Evolutionary conservation across 2,329 filamentous ascomycete genomes (phyloP).

Genomic region (Cytospora schulzeri): DNA sequence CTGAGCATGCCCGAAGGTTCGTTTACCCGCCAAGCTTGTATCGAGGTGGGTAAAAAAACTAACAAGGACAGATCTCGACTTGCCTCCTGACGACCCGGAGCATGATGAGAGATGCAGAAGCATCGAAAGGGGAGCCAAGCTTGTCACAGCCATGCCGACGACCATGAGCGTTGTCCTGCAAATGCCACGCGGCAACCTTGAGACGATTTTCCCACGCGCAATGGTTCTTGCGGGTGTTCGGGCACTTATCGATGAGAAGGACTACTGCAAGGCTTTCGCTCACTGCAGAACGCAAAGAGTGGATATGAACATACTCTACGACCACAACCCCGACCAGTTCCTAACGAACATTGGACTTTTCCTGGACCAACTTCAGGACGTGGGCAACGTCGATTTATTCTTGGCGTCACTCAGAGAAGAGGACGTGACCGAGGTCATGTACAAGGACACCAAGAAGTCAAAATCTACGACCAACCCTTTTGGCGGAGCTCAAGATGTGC

Average conservation of each 20-base stretch:
- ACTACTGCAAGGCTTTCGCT: slow-evolving; percentile 82
- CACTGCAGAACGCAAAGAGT: slow-evolving; percentile 91
- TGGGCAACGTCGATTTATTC: slow-evolving; percentile 86
- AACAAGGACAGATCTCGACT: slow-evolving; percentile 66
- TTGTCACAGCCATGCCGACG: slow-evolving; percentile 88
- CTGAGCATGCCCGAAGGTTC: slow-evolving; percentile 67
- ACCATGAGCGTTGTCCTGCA: slow-evolving; percentile 85
- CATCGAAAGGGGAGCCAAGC: slow-evolving; percentile 83
- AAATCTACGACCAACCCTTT: slow-evolving; percentile 10
- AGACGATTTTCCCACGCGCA: slow-evolving; percentile 91
- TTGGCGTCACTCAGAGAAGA: slow-evolving; percentile 86
- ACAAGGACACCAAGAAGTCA: slow-evolving; percentile 75
- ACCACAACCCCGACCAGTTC: slow-evolving; percentile 88
- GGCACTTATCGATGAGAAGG: slow-evolving; percentile 73
- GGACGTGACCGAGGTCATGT: slow-evolving; percentile 91
- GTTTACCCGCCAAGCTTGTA: slow-evolving; percentile 26
- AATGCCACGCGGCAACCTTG: slow-evolving; percentile 93
- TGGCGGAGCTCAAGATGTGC: slow-evolving; percentile 3
- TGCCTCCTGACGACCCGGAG: slow-evolving; percentile 87
- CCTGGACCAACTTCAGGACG: slow-evolving; percentile 79
- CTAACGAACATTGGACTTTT: slow-evolving; percentile 75
- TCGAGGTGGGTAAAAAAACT: slow-evolving; percentile 28
- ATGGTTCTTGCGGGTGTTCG: slow-evolving; percentile 91
- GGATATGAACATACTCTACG: slow-evolving; percentile 96
- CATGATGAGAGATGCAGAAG: slow-evolving; percentile 89